Conservation (phyloP, 2,329 filamentous ascomycete species). For the Zarea fungicola region DNA sequence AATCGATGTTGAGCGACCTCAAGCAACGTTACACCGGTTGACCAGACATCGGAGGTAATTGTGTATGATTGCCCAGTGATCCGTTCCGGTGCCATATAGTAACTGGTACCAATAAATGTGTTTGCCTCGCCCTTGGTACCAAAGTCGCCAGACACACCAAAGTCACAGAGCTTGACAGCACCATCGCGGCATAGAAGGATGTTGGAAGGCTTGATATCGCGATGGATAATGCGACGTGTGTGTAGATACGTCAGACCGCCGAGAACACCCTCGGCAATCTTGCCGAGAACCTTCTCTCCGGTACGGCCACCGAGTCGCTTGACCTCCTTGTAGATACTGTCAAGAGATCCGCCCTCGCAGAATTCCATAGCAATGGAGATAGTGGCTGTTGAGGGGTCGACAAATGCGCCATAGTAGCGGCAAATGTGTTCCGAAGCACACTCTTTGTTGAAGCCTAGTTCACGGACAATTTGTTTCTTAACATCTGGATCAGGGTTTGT, state of each 20-base stretch:
- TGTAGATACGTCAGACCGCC: constrained; percentile 93
- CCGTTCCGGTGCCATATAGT: constrained; percentile 98
- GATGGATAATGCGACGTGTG: constrained; percentile 93
- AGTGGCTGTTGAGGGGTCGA: constrained; percentile 90
- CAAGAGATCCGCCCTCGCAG: constrained; percentile 91
- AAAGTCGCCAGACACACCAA: constrained; percentile 95
- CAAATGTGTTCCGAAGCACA: constrained; percentile 96
- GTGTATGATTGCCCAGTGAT: constrained; percentile 98
- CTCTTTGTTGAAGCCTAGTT: constrained; percentile 96
- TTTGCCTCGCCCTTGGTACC: constrained; percentile 98
- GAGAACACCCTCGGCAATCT: constrained; percentile 91
- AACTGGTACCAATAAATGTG: constrained; percentile 97
- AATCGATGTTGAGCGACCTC: constrained; percentile 99
- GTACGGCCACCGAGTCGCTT: constrained; percentile 92
- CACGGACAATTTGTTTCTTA: constrained; percentile 96
- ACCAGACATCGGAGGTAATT: constrained; percentile 98
- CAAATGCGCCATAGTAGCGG: constrained; percentile 94
- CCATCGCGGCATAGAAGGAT: constrained; percentile 89
- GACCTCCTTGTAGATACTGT: constrained; percentile 96
- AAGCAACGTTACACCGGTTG: constrained; percentile 90
- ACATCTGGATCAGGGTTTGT: constrained; percentile 97
- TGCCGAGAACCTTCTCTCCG: constrained; percentile 94
- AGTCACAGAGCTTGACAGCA: constrained; percentile 96
- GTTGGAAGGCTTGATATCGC: constrained; percentile 98
- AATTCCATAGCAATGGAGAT: constrained; percentile 99